phyloP scores from a whole-genome alignment of 495 filamentous ascomycete species.

The Penicillium cinerascens region DNA sequence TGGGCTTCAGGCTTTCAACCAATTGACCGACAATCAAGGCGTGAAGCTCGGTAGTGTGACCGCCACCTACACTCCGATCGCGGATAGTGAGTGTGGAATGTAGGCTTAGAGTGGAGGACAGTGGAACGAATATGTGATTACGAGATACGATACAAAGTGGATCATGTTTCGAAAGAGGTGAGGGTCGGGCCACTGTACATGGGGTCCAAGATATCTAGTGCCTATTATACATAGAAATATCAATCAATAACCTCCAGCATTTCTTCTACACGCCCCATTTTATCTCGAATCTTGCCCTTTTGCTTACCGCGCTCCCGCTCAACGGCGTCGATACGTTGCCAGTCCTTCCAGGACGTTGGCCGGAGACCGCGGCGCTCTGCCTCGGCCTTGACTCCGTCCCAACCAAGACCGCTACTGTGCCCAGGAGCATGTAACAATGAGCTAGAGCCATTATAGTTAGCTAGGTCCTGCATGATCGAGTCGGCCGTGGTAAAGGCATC shows the following conservation, averaged over 20 bases:
- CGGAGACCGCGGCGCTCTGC: slow-evolving; percentile 47
- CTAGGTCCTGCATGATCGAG: slow-evolving; percentile 71
- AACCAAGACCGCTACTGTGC: slow-evolving; percentile 56
- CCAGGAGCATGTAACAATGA: slow-evolving; percentile 47
- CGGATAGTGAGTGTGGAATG: slow-evolving; percentile 38
- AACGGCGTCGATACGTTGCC: slow-evolving; percentile 76
- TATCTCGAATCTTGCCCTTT: slow-evolving; percentile 78
- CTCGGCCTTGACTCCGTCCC: slow-evolving; percentile 66
- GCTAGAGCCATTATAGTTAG: slow-evolving; percentile 19
- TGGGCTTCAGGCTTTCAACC: slow-evolving; percentile 60
- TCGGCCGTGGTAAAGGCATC: slow-evolving; percentile 91
- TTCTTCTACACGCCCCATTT: slow-evolving; percentile 70
- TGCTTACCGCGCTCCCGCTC: slow-evolving; percentile 65
- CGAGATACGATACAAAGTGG: neutral
- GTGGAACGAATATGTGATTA: neutral
- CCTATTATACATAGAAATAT: slow-evolving; percentile 10
- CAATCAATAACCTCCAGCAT: slow-evolving; percentile 64
- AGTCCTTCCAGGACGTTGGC: slow-evolving; percentile 70
- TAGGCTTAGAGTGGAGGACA: neutral
- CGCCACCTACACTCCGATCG: slow-evolving; percentile 46
- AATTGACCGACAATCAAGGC: slow-evolving; percentile 57
- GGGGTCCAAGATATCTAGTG: neutral
- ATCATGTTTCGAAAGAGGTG: neutral
- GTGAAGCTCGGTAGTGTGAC: slow-evolving; percentile 52
- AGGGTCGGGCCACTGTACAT: neutral